phyloP scores from a whole-genome alignment of 2,329 filamentous ascomycete species.

The Falciphora oryzae region DNA sequence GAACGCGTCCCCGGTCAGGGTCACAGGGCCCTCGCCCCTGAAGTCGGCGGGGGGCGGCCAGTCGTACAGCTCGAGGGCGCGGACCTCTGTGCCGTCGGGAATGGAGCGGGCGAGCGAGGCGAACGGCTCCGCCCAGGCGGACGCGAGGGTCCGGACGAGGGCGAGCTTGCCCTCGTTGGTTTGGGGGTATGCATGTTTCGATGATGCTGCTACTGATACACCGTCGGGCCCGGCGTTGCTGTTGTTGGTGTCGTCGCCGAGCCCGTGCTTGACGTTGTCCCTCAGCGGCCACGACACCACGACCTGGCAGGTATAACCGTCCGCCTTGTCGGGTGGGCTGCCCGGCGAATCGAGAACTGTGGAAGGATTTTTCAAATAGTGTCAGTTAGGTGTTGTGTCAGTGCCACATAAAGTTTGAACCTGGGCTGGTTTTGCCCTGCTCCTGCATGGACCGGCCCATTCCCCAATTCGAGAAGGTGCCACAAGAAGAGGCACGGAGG shows the following conservation, averaged over 20 bases:
- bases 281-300: slow-evolving; percentile 45
- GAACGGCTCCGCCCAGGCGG: slow-evolving; percentile 45
- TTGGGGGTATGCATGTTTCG: slow-evolving; percentile 27
- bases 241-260: too few relatives aligned
- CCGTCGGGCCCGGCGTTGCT: slow-evolving; percentile 22
- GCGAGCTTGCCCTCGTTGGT: slow-evolving; percentile 31
- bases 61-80: slow-evolving; percentile 41
- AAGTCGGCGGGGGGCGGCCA: slow-evolving; percentile 34
- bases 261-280: slow-evolving; percentile 22
- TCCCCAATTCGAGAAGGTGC: not conserved
- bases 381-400: too few relatives aligned
- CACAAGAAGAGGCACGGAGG: too few relatives aligned
- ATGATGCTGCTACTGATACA: too few relatives aligned
- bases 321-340: slow-evolving; percentile 28
- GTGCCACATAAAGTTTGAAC: not conserved
- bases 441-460: not conserved
- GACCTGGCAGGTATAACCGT: slow-evolving; percentile 41
- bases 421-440: not conserved
- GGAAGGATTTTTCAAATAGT: too few relatives aligned
- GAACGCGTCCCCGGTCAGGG: slow-evolving; percentile 48
- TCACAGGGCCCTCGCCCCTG: slow-evolving; percentile 33
- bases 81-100: slow-evolving; percentile 34
- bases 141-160: slow-evolving; percentile 37
- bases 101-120: slow-evolving; percentile 34
- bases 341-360: slow-evolving; percentile 43